These are phyloP conservation scores for Picochlorum sp. DNA, from an alignment of 139 green algal species.

Conservation along the genomic window DNA sequence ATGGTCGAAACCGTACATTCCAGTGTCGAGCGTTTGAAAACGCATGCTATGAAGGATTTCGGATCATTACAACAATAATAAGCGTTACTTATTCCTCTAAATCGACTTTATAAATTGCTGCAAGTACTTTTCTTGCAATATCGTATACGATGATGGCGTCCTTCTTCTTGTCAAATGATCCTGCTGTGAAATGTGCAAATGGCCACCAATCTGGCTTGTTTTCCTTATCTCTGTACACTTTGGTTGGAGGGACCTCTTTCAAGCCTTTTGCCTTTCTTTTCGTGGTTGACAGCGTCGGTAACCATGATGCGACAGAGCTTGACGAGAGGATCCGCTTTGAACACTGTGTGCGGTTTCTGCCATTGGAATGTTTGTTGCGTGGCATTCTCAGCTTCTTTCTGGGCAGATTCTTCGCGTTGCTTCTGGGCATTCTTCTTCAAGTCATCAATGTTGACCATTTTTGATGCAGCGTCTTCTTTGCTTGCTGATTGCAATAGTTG, in stretches of 20 bases:
- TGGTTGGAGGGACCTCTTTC: not conserved
- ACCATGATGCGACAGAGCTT: conserved; percentile 8
- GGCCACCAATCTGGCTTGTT: conserved; percentile 15
- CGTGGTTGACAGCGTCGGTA: conserved; percentile 2
- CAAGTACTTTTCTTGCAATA: conserved; percentile 11
- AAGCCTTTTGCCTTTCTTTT: conserved; percentile 5
- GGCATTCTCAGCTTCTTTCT: not conserved
- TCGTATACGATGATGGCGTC: conserved; percentile 4
- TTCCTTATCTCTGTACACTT: conserved; percentile 10
- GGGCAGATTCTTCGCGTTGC: not conserved
- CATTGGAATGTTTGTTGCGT: conserved; percentile 3
- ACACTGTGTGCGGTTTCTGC: not conserved
- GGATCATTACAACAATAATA: too few species aligned
- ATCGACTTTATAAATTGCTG: conserved; percentile 14
- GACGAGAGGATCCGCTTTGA: not conserved
- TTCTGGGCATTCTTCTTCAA: not conserved
- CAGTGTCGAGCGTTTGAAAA: not conserved
- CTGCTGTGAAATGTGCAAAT: conserved; percentile 2
- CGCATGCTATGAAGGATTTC: too few species aligned
- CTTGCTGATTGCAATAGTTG: not conserved
- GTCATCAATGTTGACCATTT: not conserved
- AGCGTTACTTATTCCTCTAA: not conserved
- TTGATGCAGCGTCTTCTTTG: not conserved
- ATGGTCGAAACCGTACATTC: not conserved
- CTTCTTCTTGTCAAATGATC: conserved; percentile 11